Evolutionary conservation across 2,329 filamentous ascomycete genomes (phyloP), one percentile per base, ranked within the genome.

Genomic region (Alternaria atra): DNA sequence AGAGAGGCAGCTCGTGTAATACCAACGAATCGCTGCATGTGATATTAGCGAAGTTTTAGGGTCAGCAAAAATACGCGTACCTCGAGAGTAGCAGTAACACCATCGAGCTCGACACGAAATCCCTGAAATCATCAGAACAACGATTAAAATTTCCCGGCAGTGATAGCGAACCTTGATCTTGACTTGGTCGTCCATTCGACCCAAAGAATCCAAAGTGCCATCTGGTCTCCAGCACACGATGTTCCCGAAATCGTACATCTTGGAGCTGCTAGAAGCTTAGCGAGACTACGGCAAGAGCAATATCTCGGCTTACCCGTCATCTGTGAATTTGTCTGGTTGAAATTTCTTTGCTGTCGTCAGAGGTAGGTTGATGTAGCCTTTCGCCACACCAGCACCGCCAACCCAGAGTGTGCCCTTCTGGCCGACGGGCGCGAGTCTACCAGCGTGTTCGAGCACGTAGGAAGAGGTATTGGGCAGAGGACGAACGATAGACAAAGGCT

Each of bases 201-300:
- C 86, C 34, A 87, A 81, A 23, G 84, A 85, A 43, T 86, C 81
- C 37, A 89, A 78, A 27, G 80, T 81, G 10, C 87, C 86, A 66
- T 86, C 82, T 2, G 78, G 70, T 37, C 80, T 79, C 86, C 86
- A 88, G 12, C 80, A 79, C 17, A 84, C 85, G 23, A 89, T 79
- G 65, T 89, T 87, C 6, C 86, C 87, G 2, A 87, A 89, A 67
- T 86, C 86, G 75, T 86, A 89, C 83, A 88, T 87, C 65, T 78
- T 78, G 2, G 72, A 74, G 3, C 73, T 76, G 27, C 3, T 15
- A 15, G 1, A 6, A 12, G 1, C 3, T 67, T 4, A 66, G 58
- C 15, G 6, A 20, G 23, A 23, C 34, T 20, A 20, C 6, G 7
- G 1, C 10, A 13, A 8, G 34, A 35, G 27, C 5, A 3, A 8